Percentiles rank a stretch among this genome's conserved stretches.
These are phyloP conservation scores for Fusarium falciforme DNA, from an alignment of 2,329 filamentous ascomycete genomes.

Conservation along the genomic window DNA sequence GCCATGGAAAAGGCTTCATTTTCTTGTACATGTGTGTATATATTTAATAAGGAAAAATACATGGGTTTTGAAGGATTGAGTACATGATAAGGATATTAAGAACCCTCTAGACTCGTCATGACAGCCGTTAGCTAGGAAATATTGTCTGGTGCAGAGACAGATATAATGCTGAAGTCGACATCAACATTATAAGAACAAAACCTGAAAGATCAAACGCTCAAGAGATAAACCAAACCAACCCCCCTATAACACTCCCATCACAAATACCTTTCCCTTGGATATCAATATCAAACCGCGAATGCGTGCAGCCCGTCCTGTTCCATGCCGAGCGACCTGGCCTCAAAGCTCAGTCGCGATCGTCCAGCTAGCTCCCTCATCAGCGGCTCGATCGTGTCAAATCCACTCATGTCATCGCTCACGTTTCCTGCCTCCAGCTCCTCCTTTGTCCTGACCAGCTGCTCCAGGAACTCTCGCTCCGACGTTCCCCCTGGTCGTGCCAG, in stretches of 20 bases:
- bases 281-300: constrained; percentile 19
- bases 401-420: constrained; percentile 47
- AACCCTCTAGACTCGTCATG: constrained; percentile 29
- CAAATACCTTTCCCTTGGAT: not conserved
- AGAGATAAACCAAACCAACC: not conserved
- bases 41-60: not conserved
- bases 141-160: constrained; percentile 31
- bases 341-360: constrained; percentile 42
- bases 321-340: constrained; percentile 42
- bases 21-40: not conserved
- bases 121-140: constrained; percentile 35
- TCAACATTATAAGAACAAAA: not conserved
- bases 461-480: constrained; percentile 46
- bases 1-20: not conserved
- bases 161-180: constrained; percentile 7
- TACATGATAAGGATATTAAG: not conserved
- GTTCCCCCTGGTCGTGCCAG: constrained; percentile 39
- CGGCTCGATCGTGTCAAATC: constrained; percentile 56
- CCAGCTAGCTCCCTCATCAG: constrained; percentile 58
- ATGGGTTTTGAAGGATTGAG: not conserved
- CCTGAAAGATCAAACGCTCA: constrained; percentile 28
- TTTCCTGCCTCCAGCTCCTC: constrained; percentile 40
- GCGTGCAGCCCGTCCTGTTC: constrained; percentile 32
- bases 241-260: not conserved
- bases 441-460: constrained; percentile 43